Evolutionary conservation across 257 asterid species (phyloP), one percentile per base, ranked within the genome.

Genomic region (Solanum paucissectum): DNA sequence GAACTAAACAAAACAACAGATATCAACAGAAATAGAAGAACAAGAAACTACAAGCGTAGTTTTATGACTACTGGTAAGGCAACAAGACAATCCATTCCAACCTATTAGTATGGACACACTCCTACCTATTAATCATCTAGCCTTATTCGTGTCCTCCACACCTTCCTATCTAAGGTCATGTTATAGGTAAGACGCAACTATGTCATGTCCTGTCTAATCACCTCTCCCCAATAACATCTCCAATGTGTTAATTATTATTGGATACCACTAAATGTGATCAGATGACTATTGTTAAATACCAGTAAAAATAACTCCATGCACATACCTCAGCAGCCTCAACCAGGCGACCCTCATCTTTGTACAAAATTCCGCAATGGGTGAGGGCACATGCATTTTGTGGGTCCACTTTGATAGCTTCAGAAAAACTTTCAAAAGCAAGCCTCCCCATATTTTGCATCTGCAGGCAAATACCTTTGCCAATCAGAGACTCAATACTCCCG

Each of bases 311-410:
- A 29, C 85, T 81, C 21, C 60, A 88, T 55, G 83, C 72, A 74
- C 92, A 77, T 94, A 97, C 99, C 98, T 97, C 98, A 88, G 99
- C 98, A 87, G 99, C 99, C 92, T 97, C 98, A 88, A 95, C 94
- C 86, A 97, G 90, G 52, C 94, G 98, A 62, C 98, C 98, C 91
- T 97, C 99, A 58, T 97, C 99, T 91, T 97, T 97, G 91, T 87
- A 95, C 88, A 97, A 86, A 93, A 97, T 94, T 77, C 99, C 99
- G 49, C 95, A 93, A 89, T 97, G 98, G 72, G 98, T 94, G 49
- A 96, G 94, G 42, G 99, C 99, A 92, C 98, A 94, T 21, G 99
- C 96, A 93, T 96, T 97, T 77, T 91, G 93, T 58, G 99, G 98
- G 73, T 97, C 98, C 88, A 97, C 86, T 88, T 86, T 93, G 83